A percentile compares a stretch with the other conserved stretches of the same genome.
Conservation (phyloP, 2,329 filamentous ascomycete genomes). For the Tolypocladium inflatum region DNA sequence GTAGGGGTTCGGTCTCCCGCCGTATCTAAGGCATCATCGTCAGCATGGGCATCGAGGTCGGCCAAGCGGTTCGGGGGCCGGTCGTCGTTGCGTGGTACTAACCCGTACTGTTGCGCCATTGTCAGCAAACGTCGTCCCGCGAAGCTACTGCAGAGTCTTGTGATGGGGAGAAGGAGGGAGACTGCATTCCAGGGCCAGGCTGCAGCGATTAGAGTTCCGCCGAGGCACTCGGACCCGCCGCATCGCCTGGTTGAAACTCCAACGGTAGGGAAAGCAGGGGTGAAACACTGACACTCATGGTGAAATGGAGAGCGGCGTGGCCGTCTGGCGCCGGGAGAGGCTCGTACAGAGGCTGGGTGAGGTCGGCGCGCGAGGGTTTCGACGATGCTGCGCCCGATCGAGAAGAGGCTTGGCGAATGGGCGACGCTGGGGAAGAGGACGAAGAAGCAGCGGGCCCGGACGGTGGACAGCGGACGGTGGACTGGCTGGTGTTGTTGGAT, state of each 20-base stretch:
- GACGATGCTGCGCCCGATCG: neutral
- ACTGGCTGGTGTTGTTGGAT: neutral
- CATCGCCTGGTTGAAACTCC: slow-evolving; percentile 9
- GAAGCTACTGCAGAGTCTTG: neutral
- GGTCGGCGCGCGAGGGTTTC: neutral
- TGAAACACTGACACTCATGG: slow-evolving; percentile 19
- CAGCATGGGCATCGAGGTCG: slow-evolving; percentile 15
- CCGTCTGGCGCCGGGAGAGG: neutral
- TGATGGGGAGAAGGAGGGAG: neutral
- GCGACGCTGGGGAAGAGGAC: neutral
- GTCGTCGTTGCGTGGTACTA: slow-evolving; percentile 18
- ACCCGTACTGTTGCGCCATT: slow-evolving; percentile 41
- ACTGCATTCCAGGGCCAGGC: neutral
- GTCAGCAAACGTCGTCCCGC: slow-evolving; percentile 14
- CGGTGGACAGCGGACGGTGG: neutral
- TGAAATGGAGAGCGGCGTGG: slow-evolving; percentile 6
- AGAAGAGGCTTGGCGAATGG: neutral
- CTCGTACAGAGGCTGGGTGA: neutral
- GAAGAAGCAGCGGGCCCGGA: neutral
- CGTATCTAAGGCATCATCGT: slow-evolving; percentile 34
- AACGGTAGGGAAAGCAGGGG: slow-evolving; percentile 10
- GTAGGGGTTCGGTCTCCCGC: slow-evolving; percentile 46
- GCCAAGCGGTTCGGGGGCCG: slow-evolving; percentile 1
- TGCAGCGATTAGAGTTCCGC: neutral
- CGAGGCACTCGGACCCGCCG: neutral